Conservation (phyloP, 257 asterid genomes). For the Haberlea rhodopensis region DNA sequence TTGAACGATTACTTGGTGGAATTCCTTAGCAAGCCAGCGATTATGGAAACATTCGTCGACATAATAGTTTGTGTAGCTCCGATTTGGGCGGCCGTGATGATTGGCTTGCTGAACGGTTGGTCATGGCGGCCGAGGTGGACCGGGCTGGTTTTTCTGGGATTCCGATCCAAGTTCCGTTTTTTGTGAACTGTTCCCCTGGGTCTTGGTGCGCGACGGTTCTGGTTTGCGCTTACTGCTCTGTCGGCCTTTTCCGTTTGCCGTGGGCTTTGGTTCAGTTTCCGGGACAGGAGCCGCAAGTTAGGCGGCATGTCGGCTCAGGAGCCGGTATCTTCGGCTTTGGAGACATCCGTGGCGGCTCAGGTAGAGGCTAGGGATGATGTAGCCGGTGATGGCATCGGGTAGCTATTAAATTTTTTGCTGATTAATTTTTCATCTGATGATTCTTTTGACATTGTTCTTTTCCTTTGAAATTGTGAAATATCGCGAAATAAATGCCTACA, state of each 20-base stretch:
- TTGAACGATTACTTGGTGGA: slow-evolving; percentile 40
- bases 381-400: neutral
- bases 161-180: slow-evolving; percentile 78
- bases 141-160: slow-evolving; percentile 69
- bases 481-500: too few species aligned
- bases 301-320: slow-evolving; percentile 33
- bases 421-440: neutral
- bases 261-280: slow-evolving; percentile 60
- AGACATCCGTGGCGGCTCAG: neutral
- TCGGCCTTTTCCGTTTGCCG: slow-evolving; percentile 87
- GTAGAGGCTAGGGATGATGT: neutral
- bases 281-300: slow-evolving; percentile 43
- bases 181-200: slow-evolving; percentile 90
- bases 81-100: slow-evolving; percentile 96
- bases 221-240: slow-evolving; percentile 88
- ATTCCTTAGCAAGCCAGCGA: slow-evolving; percentile 50
- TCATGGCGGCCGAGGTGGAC: slow-evolving; percentile 95
- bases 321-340: slow-evolving; percentile 20
- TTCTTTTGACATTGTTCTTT: neutral
- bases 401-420: neutral
- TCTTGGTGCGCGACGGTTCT: slow-evolving; percentile 83
- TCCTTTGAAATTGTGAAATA: neutral
- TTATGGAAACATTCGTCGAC: slow-evolving; percentile 88
- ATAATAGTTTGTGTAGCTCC: slow-evolving; percentile 81
- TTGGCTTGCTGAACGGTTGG: slow-evolving; percentile 94